These are phyloP conservation scores for Zanthoxylum bungeanum DNA, from an alignment of 345 rosid species.

Conservation along the genomic window DNA sequence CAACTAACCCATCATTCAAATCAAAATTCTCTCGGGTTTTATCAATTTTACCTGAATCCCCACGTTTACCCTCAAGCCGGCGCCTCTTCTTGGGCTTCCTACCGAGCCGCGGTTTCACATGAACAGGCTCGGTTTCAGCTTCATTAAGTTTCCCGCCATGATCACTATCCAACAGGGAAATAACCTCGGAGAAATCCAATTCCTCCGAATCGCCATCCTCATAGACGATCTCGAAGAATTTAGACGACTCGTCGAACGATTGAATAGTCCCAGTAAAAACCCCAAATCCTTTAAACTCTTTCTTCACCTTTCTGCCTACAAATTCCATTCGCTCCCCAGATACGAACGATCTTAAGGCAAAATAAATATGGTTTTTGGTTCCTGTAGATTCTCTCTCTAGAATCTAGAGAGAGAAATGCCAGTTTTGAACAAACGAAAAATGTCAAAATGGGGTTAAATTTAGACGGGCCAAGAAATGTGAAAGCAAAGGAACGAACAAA, in stretches of 20 bases:
- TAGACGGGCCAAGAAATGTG: not conserved
- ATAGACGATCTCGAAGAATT: constrained; percentile 57
- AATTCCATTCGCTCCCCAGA: constrained; percentile 43
- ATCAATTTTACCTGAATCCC: constrained; percentile 17
- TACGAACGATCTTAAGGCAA: not conserved
- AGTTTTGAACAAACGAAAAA: not conserved
- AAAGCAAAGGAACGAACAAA: not conserved
- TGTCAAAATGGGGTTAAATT: not conserved
- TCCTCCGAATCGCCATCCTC: constrained; percentile 67
- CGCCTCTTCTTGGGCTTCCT: constrained; percentile 51
- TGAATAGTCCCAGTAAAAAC: constrained; percentile 44
- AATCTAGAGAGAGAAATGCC: not conserved
- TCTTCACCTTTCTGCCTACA: constrained; percentile 60
- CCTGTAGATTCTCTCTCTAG: not conserved
- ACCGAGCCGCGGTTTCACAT: constrained; percentile 36
- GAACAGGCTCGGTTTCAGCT: constrained; percentile 21
- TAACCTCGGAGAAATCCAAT: constrained; percentile 43
- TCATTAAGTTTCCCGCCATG: constrained; percentile 17
- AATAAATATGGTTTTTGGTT: not conserved
- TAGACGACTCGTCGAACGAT: constrained; percentile 55
- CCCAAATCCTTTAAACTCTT: constrained; percentile 47
- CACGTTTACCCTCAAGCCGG: constrained; percentile 35
- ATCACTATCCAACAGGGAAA: constrained; percentile 27
- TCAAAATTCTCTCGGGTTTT: constrained; percentile 40
- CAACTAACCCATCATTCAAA: constrained; percentile 37